Evolutionary conservation across 176 grass and related monocot genomes (phyloP), one percentile per base, ranked within the genome.

Genomic region (Zea luxurians): DNA sequence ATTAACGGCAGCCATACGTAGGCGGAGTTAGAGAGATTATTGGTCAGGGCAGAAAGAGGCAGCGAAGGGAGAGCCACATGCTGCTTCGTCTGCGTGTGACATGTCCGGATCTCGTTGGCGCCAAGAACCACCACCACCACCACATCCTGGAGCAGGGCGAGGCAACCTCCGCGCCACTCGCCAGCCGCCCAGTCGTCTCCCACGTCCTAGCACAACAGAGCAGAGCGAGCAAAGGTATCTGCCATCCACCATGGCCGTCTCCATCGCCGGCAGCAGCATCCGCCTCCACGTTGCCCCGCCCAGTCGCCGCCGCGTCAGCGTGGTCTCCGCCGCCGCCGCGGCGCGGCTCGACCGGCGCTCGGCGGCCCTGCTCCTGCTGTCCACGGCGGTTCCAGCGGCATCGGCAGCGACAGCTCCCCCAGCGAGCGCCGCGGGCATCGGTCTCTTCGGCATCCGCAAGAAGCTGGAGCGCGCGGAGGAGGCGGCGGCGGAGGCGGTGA

Each of bases 391-490:
- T 7, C 37, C 82, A 12, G 73, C 89, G 0, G 78, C 79, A 0
- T 70, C 68, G 18, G 70, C 46, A 1, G 17, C 55, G 20, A 42
- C 4, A 27, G 18, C 61, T 34, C 57, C 71, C 3, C 42, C 79
- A 0, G 91, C 94, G 41, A 64, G 83, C 59, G 88, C 93, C 2
- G 82, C 52, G 4, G 58, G 86, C 66, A 91, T 97, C 57, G 88
- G 88, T 15, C 79, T 97, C 1, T 97, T 97, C 73, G 94, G 94
- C 55, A 85, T 97, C 88, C 80, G 94, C 50, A 97, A 93, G 79
- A 85, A 79, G 35, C 87, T 97, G 73, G 80, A 91, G 79, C 60
- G 79, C 59, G 88, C 88, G 72, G 91, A 90, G 79, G 85, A 88
- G 67, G 85, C 74, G 0, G 84, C 84, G 21, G 83, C 38, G 4